Conservation (phyloP, 2,329 filamentous ascomycete genomes). For the Aureobasidium sp. region DNA sequence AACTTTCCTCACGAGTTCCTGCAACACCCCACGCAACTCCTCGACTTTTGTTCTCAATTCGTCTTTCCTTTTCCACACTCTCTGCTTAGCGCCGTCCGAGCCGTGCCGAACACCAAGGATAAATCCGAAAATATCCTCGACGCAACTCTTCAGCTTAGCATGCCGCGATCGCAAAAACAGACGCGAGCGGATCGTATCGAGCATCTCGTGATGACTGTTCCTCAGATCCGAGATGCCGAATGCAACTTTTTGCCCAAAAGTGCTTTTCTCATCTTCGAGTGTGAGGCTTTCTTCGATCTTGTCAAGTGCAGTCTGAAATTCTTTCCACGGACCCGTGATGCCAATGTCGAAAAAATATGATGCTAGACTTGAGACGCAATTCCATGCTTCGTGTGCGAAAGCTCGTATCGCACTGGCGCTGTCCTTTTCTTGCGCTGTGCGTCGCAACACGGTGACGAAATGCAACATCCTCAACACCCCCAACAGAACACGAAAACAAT, state of each 20-base stretch:
- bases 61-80: not conserved
- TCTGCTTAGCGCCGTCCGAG: not conserved
- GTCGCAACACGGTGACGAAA: slow-evolving; percentile 35
- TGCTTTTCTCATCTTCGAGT: slow-evolving; percentile 42
- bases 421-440: slow-evolving; percentile 26
- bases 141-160: slow-evolving; percentile 19
- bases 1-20: not conserved
- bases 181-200: slow-evolving; percentile 26
- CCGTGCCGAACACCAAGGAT: slow-evolving; percentile 18
- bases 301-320: slow-evolving; percentile 60
- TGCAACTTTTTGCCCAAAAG: slow-evolving; percentile 15
- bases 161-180: slow-evolving; percentile 29
- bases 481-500: slow-evolving; percentile 72
- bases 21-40: not conserved
- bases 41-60: not conserved
- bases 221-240: slow-evolving; percentile 24
- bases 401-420: slow-evolving; percentile 16
- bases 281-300: slow-evolving; percentile 54
- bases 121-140: slow-evolving; percentile 25
- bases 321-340: slow-evolving; percentile 64
- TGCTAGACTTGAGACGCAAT: slow-evolving; percentile 67
- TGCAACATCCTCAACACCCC: slow-evolving; percentile 67
- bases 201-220: slow-evolving; percentile 24
- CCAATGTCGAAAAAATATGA: slow-evolving; percentile 76
- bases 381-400: slow-evolving; percentile 70